These are phyloP conservation scores for Cinchona pubescens DNA, from an alignment of 257 asterid genomes.

Conservation along the genomic window DNA sequence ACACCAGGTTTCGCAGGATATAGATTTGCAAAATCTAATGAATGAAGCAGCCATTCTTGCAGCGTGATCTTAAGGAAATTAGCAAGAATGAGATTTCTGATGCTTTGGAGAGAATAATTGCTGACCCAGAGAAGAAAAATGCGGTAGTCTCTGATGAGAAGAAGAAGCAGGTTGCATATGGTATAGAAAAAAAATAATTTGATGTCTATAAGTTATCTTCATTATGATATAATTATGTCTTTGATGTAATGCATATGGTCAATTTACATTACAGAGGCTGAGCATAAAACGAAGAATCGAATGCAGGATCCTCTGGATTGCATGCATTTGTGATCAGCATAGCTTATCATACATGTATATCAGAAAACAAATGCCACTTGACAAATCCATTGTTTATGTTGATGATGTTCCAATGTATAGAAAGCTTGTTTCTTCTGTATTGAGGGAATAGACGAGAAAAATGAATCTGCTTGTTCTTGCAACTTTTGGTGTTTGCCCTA, in stretches of 20 bases:
- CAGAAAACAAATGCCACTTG: background rate
- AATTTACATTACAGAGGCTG: constrained; percentile 65
- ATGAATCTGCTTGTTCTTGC: background rate
- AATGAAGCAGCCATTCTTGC: constrained; percentile 99
- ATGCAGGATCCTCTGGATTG: background rate
- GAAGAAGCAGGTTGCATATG: constrained; percentile 90
- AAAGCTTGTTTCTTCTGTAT: background rate
- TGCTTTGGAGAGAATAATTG: constrained; percentile 95
- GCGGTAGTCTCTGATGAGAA: constrained; percentile 98
- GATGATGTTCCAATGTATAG: background rate
- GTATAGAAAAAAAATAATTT: constrained; percentile 25
- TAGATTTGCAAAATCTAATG: constrained; percentile 97
- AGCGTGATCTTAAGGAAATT: constrained; percentile 94
- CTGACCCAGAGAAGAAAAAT: constrained; percentile 98
- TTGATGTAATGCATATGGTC: background rate
- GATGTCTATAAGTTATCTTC: background rate
- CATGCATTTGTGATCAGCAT: background rate
- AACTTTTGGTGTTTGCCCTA: background rate
- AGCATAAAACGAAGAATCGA: constrained; percentile 50
- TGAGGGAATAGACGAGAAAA: background rate
- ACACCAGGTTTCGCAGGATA: constrained; percentile 99
- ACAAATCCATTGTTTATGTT: background rate
- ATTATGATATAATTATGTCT: background rate
- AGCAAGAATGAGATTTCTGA: constrained; percentile 98
- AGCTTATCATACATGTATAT: background rate